Evolutionary conservation across 805 yeast genomes (phyloP).

Genomic region (Saccharomycopsis sp.): DNA sequence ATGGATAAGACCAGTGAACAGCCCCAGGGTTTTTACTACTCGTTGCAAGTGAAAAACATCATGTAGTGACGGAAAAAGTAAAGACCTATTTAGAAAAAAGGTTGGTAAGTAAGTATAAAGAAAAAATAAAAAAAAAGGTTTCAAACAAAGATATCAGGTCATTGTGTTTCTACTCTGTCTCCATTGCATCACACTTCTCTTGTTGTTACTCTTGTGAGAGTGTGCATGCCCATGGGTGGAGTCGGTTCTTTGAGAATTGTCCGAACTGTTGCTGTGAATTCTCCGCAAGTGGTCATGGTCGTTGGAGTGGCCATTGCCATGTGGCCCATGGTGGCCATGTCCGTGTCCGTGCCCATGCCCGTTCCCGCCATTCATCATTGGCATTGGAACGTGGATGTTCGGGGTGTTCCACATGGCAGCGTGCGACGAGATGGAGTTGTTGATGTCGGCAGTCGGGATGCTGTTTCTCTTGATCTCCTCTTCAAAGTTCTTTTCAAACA

Average conservation of each 20-base stretch:
- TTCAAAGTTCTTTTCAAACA: slow-evolving; percentile 59
- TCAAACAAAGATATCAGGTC: slow-evolving; percentile 4
- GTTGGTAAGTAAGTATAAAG: neutral
- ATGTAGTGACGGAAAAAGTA: too few species aligned
- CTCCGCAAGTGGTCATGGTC: slow-evolving; percentile 21
- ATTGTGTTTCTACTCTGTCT: slow-evolving; percentile 26
- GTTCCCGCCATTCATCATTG: slow-evolving; percentile 13
- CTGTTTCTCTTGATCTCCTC: slow-evolving; percentile 44
- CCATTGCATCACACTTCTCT: slow-evolving; percentile 29
- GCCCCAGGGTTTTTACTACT: too few species aligned
- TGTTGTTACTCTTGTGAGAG: slow-evolving; percentile 21
- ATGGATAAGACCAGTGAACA: too few species aligned
- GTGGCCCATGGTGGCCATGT: too few species aligned
- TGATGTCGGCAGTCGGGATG: slow-evolving; percentile 25
- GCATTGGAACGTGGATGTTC: slow-evolving; percentile 18
- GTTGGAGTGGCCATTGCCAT: slow-evolving; percentile 8
- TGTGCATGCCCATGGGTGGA: slow-evolving; percentile 15
- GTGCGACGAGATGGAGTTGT: slow-evolving; percentile 21
- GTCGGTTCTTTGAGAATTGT: slow-evolving; percentile 23
- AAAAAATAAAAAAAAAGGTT: neutral
- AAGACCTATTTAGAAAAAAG: too few species aligned
- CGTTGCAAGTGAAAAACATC: too few species aligned
- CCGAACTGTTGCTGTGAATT: slow-evolving; percentile 26
- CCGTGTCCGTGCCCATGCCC: neutral
- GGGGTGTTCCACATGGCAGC: slow-evolving; percentile 17